Evolutionary conservation across 1,139 yeast species (phyloP), one percentile per base, ranked within the genome.

Genomic region (Entelexis paramagnoliae): DNA sequence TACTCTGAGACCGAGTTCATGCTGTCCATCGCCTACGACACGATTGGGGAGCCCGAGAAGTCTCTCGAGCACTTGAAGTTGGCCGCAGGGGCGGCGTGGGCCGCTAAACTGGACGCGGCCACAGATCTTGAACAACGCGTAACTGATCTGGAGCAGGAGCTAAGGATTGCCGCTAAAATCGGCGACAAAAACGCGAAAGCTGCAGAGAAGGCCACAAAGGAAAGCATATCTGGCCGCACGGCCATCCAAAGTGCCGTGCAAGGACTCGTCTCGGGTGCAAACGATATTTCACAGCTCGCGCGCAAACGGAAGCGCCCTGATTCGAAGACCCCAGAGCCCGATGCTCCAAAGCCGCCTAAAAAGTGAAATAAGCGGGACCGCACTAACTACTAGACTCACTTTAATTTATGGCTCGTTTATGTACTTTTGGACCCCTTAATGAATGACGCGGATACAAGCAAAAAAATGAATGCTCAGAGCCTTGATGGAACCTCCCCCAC

Each of bases 1-100:
- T 72, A 87, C 9, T 80, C 91, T 3, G 95, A 87, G 63, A 81
- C 88, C 0, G 86, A 85, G 66, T 86, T 82, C 68, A 87, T 87
- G 66, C 71, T 86, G 38, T 83, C 95, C 0, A 71, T 88, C 48
- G 94, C 95, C 0, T 71, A 78, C 54, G 96, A 88, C 61, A 83
- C 83, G 60, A 0, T 77, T 80, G 7, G 71, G 71, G 34, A 82
- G 54, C 74, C 82, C 71, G 67, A 72, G 52, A 64, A 69, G 50
- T 87, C 95, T 1, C 73, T 86, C 22, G 76, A 74, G 29, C 75
- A 49, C 49, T 56, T 49, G 56, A 46, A 55, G 59, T 55, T 54
- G 52, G 51, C 54, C 2, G 56, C 54, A 11, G 32, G 11, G 4
- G 49, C 52, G 3, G 57, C 58, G 0, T 32, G 33, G 51, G 53